Evolutionary conservation across 768 basidiomycete genomes (phyloP).

Genomic region (Neoboletus magnificus): DNA sequence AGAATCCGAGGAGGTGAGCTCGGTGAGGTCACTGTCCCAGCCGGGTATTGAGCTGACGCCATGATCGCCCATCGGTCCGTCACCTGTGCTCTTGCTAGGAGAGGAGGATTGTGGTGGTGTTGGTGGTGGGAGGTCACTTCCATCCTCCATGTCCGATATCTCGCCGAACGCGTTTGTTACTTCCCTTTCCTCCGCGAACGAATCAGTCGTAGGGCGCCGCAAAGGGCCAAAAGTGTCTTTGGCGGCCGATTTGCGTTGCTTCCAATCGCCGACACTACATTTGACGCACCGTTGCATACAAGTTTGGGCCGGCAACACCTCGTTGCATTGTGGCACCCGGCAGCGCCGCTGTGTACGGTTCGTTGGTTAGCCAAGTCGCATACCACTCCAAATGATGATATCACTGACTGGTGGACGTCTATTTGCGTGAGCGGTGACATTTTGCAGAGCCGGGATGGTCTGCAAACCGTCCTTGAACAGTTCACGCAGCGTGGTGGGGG

Average conservation of each 20-base stretch:
- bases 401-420: conserved; percentile 5
- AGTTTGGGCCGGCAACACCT: neutral
- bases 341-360: conserved; percentile 14
- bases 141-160: conserved; percentile 1
- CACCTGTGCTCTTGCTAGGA: neutral
- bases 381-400: neutral
- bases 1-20: conserved; percentile 13
- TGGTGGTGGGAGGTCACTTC: neutral
- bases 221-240: neutral
- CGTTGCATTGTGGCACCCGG: conserved; percentile 12
- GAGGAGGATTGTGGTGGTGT: neutral
- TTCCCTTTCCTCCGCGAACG: neutral
- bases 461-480: neutral
- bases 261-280: conserved; percentile 22
- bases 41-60: neutral
- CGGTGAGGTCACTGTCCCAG: conserved; percentile 28
- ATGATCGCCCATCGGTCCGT: neutral
- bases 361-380: neutral
- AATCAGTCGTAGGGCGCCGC: neutral
- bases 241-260: conserved; percentile 1
- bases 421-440: neutral
- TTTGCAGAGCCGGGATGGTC: conserved; percentile 2
- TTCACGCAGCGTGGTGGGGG: neutral
- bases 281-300: conserved; percentile 16
- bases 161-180: neutral